phyloP scores from a whole-genome alignment of 2,329 filamentous ascomycete genomes.

The Sarocladium oryzae region DNA sequence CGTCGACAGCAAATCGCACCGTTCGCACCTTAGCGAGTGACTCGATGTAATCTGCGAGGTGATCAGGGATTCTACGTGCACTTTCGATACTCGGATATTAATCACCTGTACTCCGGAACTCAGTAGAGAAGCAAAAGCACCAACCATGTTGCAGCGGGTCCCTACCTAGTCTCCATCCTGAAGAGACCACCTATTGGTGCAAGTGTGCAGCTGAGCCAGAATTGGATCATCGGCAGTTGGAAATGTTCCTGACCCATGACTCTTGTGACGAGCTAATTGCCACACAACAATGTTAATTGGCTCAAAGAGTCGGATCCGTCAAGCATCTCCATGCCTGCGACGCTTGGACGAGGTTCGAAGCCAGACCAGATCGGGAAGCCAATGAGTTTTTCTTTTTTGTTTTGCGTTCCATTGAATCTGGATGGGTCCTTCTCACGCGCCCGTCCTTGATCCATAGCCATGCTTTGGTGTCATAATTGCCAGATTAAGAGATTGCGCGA shows the following conservation, averaged over 20 bases:
- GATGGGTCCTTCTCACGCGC: too few species aligned
- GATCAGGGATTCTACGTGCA: background rate
- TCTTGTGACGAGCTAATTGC: background rate
- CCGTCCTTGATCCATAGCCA: background rate
- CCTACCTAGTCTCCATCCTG: background rate
- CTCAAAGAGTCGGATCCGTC: background rate
- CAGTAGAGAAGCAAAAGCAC: background rate
- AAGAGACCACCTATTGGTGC: background rate
- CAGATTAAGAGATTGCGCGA: constrained; percentile 6
- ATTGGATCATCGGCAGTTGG: background rate
- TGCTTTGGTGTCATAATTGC: background rate
- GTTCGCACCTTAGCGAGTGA: too few species aligned
- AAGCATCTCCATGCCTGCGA: background rate
- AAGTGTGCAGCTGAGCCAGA: background rate
- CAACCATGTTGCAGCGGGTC: background rate
- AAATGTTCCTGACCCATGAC: background rate
- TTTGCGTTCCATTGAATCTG: background rate
- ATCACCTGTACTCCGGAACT: too few species aligned
- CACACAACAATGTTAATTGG: background rate
- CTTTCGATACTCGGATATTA: background rate
- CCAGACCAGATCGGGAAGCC: background rate
- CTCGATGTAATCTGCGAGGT: background rate
- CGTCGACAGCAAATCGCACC: too few species aligned
- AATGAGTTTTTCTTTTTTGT: background rate
- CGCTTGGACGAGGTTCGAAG: constrained; percentile 8